Percentiles rank a stretch among this genome's conserved stretches.
Evolutionary conservation across 345 rosid species (phyloP).

Genomic region (Euphorbia tirucalli): DNA sequence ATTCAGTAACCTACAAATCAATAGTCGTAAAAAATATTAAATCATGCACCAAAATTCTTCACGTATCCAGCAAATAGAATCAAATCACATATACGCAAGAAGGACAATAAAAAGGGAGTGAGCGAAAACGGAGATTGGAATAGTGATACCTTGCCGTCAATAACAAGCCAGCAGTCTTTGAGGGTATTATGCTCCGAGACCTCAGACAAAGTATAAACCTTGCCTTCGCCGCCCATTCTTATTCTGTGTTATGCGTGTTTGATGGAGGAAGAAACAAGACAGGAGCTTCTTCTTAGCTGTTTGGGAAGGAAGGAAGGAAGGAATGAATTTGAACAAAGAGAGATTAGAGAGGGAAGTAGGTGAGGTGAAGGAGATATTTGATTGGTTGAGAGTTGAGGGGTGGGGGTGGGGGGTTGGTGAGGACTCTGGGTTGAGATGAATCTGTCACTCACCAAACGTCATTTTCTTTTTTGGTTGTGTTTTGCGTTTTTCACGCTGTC

Average conservation of each 20-base stretch:
- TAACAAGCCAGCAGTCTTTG: slow-evolving; percentile 86
- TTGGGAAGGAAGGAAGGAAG: not conserved
- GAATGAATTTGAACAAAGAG: not conserved
- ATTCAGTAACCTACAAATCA: not conserved
- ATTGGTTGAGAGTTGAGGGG: not conserved
- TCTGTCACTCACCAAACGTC: slow-evolving; percentile 14
- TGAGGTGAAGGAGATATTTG: not conserved
- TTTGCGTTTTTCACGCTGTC: too few relatives aligned
- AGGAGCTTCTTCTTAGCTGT: not conserved
- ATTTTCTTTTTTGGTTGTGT: too few relatives aligned
- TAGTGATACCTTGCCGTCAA: slow-evolving; percentile 75
- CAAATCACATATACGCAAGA: not conserved
- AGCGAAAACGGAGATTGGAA: not conserved
- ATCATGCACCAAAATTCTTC: not conserved
- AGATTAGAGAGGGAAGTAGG: slow-evolving; percentile 4
- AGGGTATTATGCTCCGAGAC: slow-evolving; percentile 64
- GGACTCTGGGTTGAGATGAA: slow-evolving; percentile 9
- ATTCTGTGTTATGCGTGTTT: too few relatives aligned
- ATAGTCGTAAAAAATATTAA: not conserved
- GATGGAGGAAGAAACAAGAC: not conserved
- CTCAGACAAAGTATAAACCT: slow-evolving; percentile 63
- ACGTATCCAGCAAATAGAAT: slow-evolving; percentile 3
- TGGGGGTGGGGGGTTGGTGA: not conserved
- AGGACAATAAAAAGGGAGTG: not conserved
- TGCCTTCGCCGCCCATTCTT: slow-evolving; percentile 56